Evolutionary conservation across 306 rosid genomes (phyloP).

Genomic region (Canavalia gladiata): DNA sequence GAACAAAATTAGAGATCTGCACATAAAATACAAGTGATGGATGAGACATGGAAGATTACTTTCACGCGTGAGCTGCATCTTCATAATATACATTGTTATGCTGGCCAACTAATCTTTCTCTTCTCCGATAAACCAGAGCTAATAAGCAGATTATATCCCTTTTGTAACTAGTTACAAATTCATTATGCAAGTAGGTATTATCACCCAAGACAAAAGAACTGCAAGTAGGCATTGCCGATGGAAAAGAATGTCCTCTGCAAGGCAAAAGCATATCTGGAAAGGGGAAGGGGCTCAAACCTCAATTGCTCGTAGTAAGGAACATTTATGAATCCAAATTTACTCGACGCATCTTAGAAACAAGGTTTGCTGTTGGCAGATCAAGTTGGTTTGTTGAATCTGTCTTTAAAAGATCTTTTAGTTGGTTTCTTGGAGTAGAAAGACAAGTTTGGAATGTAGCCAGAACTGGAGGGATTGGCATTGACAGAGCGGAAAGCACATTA

Average conservation of each 20-base stretch:
- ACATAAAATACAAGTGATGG: neutral
- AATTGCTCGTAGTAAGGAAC: constrained; percentile 28
- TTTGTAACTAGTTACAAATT: constrained; percentile 32
- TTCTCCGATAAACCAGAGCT: constrained; percentile 9
- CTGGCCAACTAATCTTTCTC: constrained; percentile 21
- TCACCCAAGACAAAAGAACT: constrained; percentile 4
- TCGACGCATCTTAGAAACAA: constrained; percentile 91
- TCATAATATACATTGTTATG: constrained; percentile 31
- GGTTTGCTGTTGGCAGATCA: constrained; percentile 91
- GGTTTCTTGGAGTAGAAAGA: constrained; percentile 79
- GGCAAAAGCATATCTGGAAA: constrained; percentile 16
- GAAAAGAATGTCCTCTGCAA: constrained; percentile 40
- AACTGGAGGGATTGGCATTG: constrained; percentile 87
- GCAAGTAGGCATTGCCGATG: constrained; percentile 20
- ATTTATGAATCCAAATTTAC: constrained; percentile 58
- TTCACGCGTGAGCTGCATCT: neutral
- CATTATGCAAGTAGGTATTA: constrained; percentile 27
- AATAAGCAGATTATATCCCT: constrained; percentile 1
- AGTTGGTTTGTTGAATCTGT: constrained; percentile 77
- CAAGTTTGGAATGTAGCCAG: constrained; percentile 85
- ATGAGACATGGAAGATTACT: neutral
- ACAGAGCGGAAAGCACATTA: constrained; percentile 89
- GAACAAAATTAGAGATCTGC: neutral
- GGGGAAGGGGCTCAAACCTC: constrained; percentile 15
- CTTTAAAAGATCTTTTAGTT: constrained; percentile 77